Evolutionary conservation across 768 basidiomycete species (phyloP), one percentile per base, ranked within the genome.

Genomic region (Mycena capillaripes): DNA sequence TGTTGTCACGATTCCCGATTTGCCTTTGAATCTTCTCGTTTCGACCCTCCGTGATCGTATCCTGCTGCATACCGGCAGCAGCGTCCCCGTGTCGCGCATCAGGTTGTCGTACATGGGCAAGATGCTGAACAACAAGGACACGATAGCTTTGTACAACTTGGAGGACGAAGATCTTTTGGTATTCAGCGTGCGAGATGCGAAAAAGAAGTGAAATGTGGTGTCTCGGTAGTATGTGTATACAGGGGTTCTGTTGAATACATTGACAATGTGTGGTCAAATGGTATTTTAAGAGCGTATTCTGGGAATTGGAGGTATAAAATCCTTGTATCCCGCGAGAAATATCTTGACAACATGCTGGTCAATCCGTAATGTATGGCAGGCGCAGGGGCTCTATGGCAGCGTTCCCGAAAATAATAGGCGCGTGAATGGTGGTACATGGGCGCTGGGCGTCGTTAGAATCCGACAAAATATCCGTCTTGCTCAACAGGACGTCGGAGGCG

Each of bases 21-120:
- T 98, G 36, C 94, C 96, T 12, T 88, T 98, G 77, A 96, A 89
- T 67, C 83, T 96, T 53, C 84, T 97, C 53, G 93, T 98, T 69
- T 95, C 95, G 9, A 94, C 95, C 4, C 85, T 99, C 25, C 92
- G 97, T 48, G 97, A 98, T 80, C 92, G 96, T 64, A 95, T 98
- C 67, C 84, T 94, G 72, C 89, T 91, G 71, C 88, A 91, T 63
- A 92, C 93, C 27, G 95, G 92, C 66, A 95, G 93, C 78, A 86
- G 89, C n/a, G 84, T 97, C 36, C 87, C 95, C 12, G 90, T 93
- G n/a, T 93, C 93, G 42, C 90, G 90, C 70, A 93, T 98, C 77
- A 86, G 94, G 76, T 80, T 98, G 72, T 92, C 93, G 36, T 96
- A 93, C 80, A 82, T 86, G 72, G 91, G 91, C 48, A 96, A 95